Percentiles rank a stretch among this genome's conserved stretches.
Evolutionary conservation across 1,284 basidiomycete genomes (phyloP).

Genomic region (Erythrobasidium hasegawianum): DNA sequence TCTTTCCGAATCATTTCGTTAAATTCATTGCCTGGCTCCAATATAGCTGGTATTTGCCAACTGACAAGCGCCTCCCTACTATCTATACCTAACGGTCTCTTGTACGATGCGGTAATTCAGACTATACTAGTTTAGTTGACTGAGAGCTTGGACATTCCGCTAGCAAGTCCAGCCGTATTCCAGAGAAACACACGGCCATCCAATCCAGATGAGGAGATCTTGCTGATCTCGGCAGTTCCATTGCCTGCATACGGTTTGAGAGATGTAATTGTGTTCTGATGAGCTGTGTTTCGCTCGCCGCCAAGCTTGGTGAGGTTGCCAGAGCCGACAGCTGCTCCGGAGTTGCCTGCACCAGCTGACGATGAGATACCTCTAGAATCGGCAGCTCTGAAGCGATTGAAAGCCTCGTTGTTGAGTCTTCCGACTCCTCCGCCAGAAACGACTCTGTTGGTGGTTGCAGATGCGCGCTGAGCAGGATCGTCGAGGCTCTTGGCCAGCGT

Average conservation of each 20-base stretch:
- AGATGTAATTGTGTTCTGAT: conserved; percentile 98
- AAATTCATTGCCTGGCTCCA: too few species aligned
- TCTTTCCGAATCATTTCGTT: too few species aligned
- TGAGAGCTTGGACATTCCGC: conserved; percentile 25
- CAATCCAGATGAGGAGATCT: conserved; percentile 87
- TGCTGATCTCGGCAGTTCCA: conserved; percentile 59
- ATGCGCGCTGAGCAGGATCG: conserved; percentile 54
- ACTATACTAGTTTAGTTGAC: conserved; percentile 10
- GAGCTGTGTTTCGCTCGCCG: conserved; percentile 78
- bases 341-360: conserved; percentile 45
- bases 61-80: too few species aligned
- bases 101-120: too few species aligned
- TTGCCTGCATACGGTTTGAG: conserved; percentile 68
- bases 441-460: conserved; percentile 49
- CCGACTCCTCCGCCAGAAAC: conserved; percentile 59
- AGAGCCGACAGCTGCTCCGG: conserved; percentile 48
- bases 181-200: conserved; percentile 93
- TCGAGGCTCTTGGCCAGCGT: conserved; percentile 73
- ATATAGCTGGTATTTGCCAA: too few species aligned
- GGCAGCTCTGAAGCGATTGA: conserved; percentile 90
- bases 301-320: conserved; percentile 52
- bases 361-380: conserved; percentile 73
- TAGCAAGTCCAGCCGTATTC: conserved; percentile 52
- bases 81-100: too few species aligned
- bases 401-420: conserved; percentile 86